Conservation (phyloP, 2,329 filamentous ascomycete genomes). For the Xylaria multiplex region DNA sequence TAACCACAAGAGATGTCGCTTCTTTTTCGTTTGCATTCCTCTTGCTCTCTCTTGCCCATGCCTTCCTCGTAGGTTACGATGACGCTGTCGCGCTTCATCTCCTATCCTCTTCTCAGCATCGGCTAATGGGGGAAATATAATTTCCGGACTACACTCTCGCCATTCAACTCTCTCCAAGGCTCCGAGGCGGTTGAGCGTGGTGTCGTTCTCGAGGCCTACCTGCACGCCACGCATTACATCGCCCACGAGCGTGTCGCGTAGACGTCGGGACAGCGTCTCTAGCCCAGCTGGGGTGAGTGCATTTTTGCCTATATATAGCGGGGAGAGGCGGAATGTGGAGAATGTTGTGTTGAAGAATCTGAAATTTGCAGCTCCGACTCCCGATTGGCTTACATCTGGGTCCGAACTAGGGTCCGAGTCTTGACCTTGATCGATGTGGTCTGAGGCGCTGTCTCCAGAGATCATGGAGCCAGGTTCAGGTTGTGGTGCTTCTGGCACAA, state of each 20-base stretch:
- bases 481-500: slow-evolving; percentile 26
- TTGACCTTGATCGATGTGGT: slow-evolving; percentile 6
- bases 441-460: slow-evolving; percentile 13
- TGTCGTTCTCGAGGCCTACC: slow-evolving; percentile 54
- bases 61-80: slow-evolving; percentile 11
- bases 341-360: slow-evolving; percentile 69
- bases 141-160: slow-evolving; percentile 55
- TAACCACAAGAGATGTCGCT: slow-evolving; percentile 52
- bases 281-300: slow-evolving; percentile 54
- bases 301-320: slow-evolving; percentile 59
- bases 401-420: slow-evolving; percentile 7
- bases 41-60: slow-evolving; percentile 7
- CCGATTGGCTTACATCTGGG: slow-evolving; percentile 10
- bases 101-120: slow-evolving; percentile 35
- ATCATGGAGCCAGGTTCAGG: slow-evolving; percentile 15
- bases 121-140: slow-evolving; percentile 40
- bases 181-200: slow-evolving; percentile 53
- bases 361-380: slow-evolving; percentile 29
- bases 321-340: slow-evolving; percentile 65
- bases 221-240: slow-evolving; percentile 70
- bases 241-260: slow-evolving; percentile 66
- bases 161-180: slow-evolving; percentile 60
- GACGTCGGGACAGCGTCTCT: slow-evolving; percentile 55
- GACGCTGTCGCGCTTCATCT: slow-evolving; percentile 22
- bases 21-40: neutral